Evolutionary conservation across 148 eudicot genomes (phyloP).

Genomic region (Rheum nobile): DNA sequence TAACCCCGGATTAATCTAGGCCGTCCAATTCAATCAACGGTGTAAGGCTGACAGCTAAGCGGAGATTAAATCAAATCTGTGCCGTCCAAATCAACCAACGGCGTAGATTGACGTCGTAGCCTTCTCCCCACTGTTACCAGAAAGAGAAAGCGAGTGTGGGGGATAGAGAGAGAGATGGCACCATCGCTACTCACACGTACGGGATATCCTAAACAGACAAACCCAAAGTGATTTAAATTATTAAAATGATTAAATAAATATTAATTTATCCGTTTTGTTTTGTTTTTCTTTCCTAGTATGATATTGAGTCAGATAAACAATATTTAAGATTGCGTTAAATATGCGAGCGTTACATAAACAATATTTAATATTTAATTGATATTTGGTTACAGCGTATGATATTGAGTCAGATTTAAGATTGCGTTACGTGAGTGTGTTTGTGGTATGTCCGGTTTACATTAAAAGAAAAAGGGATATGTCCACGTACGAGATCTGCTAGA

Average conservation of each 20-base stretch:
- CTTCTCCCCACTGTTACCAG: no score
- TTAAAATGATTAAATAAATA: not conserved
- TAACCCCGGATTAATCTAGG: not conserved
- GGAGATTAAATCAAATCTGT: not conserved
- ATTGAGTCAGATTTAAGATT: not conserved
- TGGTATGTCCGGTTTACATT: no score
- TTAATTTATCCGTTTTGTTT: not conserved
- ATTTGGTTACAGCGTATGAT: not conserved
- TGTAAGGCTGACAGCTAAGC: not conserved
- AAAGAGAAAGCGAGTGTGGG: no score
- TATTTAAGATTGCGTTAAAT: not conserved
- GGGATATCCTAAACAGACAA: not conserved
- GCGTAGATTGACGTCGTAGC: not conserved
- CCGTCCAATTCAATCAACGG: not conserved
- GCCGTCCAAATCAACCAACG: not conserved
- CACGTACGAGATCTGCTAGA: no score
- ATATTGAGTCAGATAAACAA: no score
- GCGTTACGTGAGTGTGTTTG: not conserved
- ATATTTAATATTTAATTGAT: not conserved
- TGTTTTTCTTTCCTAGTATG: no score
- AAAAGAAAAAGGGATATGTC: no score
- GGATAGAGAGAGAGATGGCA: not conserved
- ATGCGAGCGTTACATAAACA: not conserved
- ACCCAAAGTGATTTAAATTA: not conserved
- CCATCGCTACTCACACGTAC: not conserved